Conservation (phyloP, 225 moss, liverwort and hornwort species). For the Anthoceros angustus region DNA sequence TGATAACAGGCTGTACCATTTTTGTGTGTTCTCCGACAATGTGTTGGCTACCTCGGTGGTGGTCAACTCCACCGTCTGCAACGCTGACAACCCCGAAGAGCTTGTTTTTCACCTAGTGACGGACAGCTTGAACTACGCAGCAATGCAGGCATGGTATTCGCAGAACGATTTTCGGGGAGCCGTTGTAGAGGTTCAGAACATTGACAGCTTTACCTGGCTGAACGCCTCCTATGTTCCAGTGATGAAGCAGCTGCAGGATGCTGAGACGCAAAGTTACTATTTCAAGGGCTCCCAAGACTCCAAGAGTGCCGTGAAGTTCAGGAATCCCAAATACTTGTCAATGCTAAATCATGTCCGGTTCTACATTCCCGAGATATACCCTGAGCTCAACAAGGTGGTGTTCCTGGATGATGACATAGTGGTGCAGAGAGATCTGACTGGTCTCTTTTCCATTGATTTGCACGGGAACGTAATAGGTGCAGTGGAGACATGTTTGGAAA, state of each 20-base stretch:
- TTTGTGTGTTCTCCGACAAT: constrained; percentile 81
- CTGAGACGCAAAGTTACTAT: constrained; percentile 70
- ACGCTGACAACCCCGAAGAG: constrained; percentile 33
- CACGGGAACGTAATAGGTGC: constrained; percentile 41
- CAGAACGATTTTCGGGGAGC: constrained; percentile 50
- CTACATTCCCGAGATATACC: constrained; percentile 47
- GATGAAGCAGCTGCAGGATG: constrained; percentile 72
- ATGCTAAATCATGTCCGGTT: constrained; percentile 52
- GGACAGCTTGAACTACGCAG: constrained; percentile 69
- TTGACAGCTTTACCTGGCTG: constrained; percentile 75
- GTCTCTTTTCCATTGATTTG: constrained; percentile 35
- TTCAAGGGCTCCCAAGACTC: constrained; percentile 47
- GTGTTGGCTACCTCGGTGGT: constrained; percentile 74
- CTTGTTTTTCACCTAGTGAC: constrained; percentile 94
- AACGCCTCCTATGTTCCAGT: constrained; percentile 86
- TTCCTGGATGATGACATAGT: constrained; percentile 50
- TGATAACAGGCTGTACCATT: constrained; percentile 43
- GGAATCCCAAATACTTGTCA: constrained; percentile 62
- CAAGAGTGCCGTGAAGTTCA: constrained; percentile 57
- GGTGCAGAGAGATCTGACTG: constrained; percentile 37
- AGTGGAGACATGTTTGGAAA: constrained; percentile 45
- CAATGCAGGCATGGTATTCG: constrained; percentile 84
- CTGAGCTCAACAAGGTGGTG: constrained; percentile 40
- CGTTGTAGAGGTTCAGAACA: constrained; percentile 55
- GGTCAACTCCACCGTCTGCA: constrained; percentile 71